phyloP scores from a whole-genome alignment of 129 eudicot genomes.

The Heracleum sosnowskyi region DNA sequence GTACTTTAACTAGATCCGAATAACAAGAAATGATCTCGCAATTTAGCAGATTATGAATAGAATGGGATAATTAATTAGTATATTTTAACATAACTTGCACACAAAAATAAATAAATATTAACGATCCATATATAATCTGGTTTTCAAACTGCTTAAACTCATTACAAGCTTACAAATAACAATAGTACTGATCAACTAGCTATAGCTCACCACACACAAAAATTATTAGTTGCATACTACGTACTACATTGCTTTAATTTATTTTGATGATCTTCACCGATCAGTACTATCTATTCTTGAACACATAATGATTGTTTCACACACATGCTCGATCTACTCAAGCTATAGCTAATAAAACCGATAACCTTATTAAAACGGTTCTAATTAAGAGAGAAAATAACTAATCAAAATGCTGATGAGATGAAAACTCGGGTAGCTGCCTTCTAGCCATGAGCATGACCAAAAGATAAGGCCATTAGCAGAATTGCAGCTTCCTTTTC shows the following conservation, averaged over 20 bases:
- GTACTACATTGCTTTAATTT: background rate
- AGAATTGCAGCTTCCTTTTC: slow-evolving; percentile 82
- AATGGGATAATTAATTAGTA: no score
- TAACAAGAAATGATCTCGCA: no score
- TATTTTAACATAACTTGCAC: no score
- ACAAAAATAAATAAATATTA: background rate
- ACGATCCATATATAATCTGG: slow-evolving; percentile 12
- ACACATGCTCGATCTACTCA: slow-evolving; percentile 4
- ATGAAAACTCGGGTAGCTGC: background rate
- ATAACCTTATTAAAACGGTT: background rate
- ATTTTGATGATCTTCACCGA: slow-evolving; percentile 5
- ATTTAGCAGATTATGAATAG: no score
- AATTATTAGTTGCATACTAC: slow-evolving; percentile 9
- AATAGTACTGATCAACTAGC: background rate
- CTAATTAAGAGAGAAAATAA: background rate
- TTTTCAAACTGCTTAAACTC: slow-evolving; percentile 15
- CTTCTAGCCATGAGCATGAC: slow-evolving; percentile 25
- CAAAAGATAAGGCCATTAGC: slow-evolving; percentile 77
- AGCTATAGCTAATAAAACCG: background rate
- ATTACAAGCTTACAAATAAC: slow-evolving; percentile 17
- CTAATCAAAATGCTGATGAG: background rate
- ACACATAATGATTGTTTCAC: background rate
- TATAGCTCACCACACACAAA: slow-evolving; percentile 21
- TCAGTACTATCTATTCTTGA: background rate
- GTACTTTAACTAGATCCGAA: no score